phyloP scores from a whole-genome alignment of 2,329 filamentous ascomycete genomes.

The Sclerotinia spermophila region DNA sequence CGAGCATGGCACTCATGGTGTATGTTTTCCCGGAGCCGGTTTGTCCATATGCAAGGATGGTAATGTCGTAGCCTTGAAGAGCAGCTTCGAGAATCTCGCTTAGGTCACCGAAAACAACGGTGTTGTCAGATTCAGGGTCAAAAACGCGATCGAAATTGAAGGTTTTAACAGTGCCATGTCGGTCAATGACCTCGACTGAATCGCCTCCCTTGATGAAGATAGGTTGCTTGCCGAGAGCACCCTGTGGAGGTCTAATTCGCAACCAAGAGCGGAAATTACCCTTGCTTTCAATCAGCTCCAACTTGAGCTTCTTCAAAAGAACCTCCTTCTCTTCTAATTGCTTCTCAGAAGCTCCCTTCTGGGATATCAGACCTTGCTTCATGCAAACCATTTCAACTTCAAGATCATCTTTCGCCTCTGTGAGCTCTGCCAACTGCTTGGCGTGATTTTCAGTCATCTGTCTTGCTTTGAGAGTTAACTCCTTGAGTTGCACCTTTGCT shows the following conservation, averaged over 20 bases:
- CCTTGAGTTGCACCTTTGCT: not conserved
- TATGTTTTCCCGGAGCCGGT: constrained; percentile 96
- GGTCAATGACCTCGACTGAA: not conserved
- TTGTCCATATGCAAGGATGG: constrained; percentile 97
- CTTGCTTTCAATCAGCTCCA: not conserved
- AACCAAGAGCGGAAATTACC: not conserved
- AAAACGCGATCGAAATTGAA: constrained; percentile 97
- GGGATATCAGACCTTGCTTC: not conserved
- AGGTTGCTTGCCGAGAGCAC: not conserved
- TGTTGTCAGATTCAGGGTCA: constrained; percentile 69
- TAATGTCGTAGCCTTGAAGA: constrained; percentile 95
- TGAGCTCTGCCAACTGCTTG: not conserved
- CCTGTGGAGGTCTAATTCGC: not conserved
- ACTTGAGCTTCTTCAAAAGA: not conserved
- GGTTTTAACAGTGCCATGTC: constrained; percentile 63
- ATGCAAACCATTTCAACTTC: not conserved
- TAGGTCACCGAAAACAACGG: constrained; percentile 90
- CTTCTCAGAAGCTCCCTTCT: not conserved
- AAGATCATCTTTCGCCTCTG: not conserved
- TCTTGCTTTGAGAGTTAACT: not conserved
- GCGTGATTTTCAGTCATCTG: not conserved
- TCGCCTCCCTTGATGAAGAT: not conserved
- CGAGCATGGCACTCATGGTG: constrained; percentile 97
- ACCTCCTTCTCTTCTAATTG: not conserved
- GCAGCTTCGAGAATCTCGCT: constrained; percentile 95